These are phyloP conservation scores for Rossbeevera mucosa DNA, from an alignment of 768 basidiomycete species.

Conservation along the genomic window DNA sequence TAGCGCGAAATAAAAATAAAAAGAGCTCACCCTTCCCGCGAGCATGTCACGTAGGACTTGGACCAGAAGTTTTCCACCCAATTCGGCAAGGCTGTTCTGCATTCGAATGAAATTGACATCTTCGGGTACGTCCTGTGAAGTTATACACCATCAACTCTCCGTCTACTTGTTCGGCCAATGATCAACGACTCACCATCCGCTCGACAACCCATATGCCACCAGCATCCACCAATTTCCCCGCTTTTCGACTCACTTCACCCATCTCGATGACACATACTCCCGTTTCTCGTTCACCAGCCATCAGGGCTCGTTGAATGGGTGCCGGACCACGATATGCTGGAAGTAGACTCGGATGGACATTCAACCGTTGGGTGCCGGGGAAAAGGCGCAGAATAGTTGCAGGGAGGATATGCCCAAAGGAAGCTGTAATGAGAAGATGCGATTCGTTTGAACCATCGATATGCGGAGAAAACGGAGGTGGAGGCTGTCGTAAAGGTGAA, in stretches of 20 bases:
- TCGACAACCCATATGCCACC: slow-evolving; percentile 63
- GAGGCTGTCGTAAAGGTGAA: slow-evolving; percentile 38
- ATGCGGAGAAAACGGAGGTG: slow-evolving; percentile 30
- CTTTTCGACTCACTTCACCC: slow-evolving; percentile 47
- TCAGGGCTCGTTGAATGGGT: slow-evolving; percentile 80
- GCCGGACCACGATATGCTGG: slow-evolving; percentile 88
- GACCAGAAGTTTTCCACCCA: slow-evolving; percentile 70
- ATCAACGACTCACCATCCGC: slow-evolving; percentile 45
- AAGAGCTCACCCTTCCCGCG: slow-evolving; percentile 43
- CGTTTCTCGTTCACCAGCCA: slow-evolving; percentile 61
- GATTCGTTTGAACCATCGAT: slow-evolving; percentile 23
- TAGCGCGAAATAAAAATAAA: not conserved
- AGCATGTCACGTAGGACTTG: slow-evolving; percentile 62
- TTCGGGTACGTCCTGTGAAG: slow-evolving; percentile 47
- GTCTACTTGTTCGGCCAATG: not conserved
- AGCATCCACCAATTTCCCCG: slow-evolving; percentile 63
- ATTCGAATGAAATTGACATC: slow-evolving; percentile 51
- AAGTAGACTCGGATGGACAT: slow-evolving; percentile 86
- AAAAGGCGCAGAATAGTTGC: slow-evolving; percentile 58
- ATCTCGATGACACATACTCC: slow-evolving; percentile 82
- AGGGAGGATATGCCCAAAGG: slow-evolving; percentile 85
- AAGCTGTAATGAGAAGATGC: slow-evolving; percentile 78
- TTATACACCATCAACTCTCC: not conserved
- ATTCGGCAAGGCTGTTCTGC: slow-evolving; percentile 52
- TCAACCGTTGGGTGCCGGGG: slow-evolving; percentile 54